Evolutionary conservation across 148 eudicot genomes (phyloP).

Genomic region (Rhododendron ferrugineum): DNA sequence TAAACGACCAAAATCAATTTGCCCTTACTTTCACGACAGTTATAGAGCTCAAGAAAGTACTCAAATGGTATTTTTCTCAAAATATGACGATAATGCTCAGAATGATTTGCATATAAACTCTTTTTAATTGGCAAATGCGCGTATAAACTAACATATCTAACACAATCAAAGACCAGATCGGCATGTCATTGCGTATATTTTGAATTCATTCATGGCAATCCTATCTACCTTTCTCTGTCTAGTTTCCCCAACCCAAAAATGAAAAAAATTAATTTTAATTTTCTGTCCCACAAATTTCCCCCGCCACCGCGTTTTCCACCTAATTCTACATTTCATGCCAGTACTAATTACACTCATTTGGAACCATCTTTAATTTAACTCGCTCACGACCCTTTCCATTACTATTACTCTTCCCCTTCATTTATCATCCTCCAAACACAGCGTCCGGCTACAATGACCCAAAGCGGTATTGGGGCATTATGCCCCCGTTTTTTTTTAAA

Average conservation of each 20-base stretch:
- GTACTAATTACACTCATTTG: neutral
- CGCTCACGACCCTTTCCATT: neutral
- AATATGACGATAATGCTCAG: neutral
- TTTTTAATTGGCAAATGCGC: neutral
- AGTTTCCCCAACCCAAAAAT: neutral
- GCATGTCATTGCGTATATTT: neutral
- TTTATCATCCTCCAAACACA: neutral
- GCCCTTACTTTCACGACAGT: neutral
- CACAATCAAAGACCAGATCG: neutral
- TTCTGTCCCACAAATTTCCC: neutral
- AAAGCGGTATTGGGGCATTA: no score
- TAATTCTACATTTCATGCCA: neutral
- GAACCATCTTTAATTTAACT: neutral
- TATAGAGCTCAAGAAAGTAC: neutral
- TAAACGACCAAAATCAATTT: neutral
- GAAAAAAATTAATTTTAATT: neutral
- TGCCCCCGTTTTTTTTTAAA: no score
- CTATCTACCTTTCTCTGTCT: neutral
- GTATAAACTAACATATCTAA: neutral
- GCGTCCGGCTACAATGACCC: no score
- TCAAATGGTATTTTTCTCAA: neutral
- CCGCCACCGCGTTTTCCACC: neutral
- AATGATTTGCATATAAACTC: neutral
- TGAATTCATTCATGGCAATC: neutral
- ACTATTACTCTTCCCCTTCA: no score